Percentiles rank a stretch among this genome's conserved stretches.
Conservation (phyloP, 306 rosid genomes). For the Glycine latifolia region DNA sequence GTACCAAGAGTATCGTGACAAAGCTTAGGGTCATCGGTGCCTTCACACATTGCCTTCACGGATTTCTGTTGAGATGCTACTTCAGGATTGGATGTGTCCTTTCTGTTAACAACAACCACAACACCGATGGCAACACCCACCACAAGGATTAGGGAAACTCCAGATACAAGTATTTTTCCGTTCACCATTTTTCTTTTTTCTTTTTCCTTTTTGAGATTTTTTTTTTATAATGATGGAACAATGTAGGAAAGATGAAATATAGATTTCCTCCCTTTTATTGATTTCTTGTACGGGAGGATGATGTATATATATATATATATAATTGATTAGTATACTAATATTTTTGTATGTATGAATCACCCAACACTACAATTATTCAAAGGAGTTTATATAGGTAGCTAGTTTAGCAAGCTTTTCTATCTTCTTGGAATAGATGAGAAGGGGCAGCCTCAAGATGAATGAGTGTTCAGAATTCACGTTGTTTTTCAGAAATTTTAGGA, state of each 20-base stretch:
- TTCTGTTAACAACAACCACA: constrained; percentile 45
- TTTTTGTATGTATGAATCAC: not conserved
- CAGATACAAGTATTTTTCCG: constrained; percentile 55
- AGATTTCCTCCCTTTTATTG: constrained; percentile 40
- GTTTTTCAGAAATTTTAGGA: constrained; percentile 8
- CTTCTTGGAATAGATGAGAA: constrained; percentile 35
- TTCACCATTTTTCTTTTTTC: constrained; percentile 25
- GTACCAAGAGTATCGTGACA: constrained; percentile 58
- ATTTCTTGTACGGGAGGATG: constrained; percentile 40
- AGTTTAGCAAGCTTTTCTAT: not conserved
- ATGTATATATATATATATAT: not conserved
- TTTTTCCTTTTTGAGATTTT: not conserved
- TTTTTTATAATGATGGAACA: not conserved
- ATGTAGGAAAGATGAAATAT: too few relatives aligned
- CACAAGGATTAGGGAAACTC: constrained; percentile 66
- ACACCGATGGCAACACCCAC: constrained; percentile 74
- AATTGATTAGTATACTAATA: not conserved
- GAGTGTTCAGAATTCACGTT: constrained; percentile 17
- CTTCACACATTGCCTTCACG: constrained; percentile 54
- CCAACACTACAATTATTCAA: not conserved
- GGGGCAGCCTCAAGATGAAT: not conserved
- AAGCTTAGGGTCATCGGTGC: constrained; percentile 53
- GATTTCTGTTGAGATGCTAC: constrained; percentile 50
- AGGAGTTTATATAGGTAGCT: constrained; percentile 29
- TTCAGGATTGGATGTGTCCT: not conserved